These are phyloP conservation scores for Eucalyptus marginata DNA, from an alignment of 345 rosid genomes.

Conservation along the genomic window DNA sequence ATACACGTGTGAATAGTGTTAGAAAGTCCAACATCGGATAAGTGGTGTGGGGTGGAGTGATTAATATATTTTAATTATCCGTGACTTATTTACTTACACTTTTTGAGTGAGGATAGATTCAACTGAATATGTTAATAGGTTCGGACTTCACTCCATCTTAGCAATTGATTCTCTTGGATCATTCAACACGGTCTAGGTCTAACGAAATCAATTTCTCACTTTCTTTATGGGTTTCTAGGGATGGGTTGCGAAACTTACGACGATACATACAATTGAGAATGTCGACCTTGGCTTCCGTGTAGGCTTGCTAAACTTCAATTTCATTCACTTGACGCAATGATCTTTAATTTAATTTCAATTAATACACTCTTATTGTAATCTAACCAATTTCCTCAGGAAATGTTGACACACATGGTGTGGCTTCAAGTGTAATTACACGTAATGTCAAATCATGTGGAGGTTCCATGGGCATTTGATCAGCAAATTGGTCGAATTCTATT, in stretches of 20 bases:
- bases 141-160: not conserved
- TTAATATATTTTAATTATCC: not conserved
- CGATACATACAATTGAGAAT: not conserved
- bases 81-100: not conserved
- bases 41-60: rapidly evolving
- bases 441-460: not conserved
- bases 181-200: not conserved
- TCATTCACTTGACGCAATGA: not conserved
- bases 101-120: rapidly evolving
- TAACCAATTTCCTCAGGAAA: no score
- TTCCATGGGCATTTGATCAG: not conserved
- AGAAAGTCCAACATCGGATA: not conserved
- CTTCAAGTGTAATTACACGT: not conserved
- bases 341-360: not conserved
- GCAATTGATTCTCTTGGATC: not conserved
- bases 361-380: not conserved
- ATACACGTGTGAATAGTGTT: not conserved
- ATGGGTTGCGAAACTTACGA: not conserved
- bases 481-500: no score
- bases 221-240: not conserved
- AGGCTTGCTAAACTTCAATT: not conserved
- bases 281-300: not conserved
- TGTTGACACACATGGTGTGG: not conserved
- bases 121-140: not conserved
- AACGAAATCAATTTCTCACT: not conserved